These are phyloP conservation scores for Solanum piurae DNA, from an alignment of 257 asterid species.

Conservation along the genomic window DNA sequence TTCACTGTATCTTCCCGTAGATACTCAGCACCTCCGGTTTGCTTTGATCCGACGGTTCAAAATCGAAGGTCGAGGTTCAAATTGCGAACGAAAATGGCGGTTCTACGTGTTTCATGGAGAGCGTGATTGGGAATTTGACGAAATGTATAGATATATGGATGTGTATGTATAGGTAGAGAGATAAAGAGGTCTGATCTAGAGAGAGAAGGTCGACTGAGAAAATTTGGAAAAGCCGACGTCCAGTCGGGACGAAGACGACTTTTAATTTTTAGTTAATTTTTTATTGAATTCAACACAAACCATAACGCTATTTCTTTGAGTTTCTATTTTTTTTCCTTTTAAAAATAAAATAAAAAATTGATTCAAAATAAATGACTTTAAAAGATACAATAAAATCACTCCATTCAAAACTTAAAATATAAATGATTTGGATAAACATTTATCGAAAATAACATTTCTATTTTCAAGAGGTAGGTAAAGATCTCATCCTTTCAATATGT, in stretches of 20 bases:
- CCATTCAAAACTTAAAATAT: neutral
- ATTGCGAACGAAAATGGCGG: neutral
- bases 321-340: neutral
- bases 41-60: slow-evolving; percentile 43
- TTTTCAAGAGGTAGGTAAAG: no score
- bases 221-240: slow-evolving; percentile 44
- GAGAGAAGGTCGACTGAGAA: slow-evolving; percentile 40
- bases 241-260: slow-evolving; percentile 48
- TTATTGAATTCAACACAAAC: neutral
- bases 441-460: no score
- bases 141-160: neutral
- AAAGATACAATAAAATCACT: neutral
- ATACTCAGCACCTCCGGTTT: neutral
- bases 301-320: neutral
- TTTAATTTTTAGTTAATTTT: neutral
- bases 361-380: no score
- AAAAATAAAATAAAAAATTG: no score
- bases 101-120: neutral
- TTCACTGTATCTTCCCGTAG: neutral
- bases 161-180: neutral
- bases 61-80: neutral
- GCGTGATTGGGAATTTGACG: neutral
- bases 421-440: no score
- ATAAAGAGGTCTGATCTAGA: slow-evolving; percentile 42
- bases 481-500: no score